Evolutionary conservation across 805 yeast species (phyloP).

Genomic region (Candida odintsovae): DNA sequence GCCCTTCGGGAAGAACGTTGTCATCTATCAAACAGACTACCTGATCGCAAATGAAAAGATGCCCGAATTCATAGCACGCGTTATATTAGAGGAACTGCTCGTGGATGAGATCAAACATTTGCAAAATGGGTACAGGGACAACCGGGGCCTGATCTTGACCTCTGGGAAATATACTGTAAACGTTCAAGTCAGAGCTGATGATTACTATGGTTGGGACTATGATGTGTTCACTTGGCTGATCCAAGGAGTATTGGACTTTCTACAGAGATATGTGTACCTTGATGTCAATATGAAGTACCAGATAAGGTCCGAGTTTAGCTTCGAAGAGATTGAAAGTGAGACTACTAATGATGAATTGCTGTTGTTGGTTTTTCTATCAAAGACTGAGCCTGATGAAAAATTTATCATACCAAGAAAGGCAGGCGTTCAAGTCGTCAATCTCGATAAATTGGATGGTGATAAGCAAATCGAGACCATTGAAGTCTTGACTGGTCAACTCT

Average conservation of each 20-base stretch:
- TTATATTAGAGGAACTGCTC: constrained; percentile 6
- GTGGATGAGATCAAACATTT: constrained; percentile 3
- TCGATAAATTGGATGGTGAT: constrained; percentile 1
- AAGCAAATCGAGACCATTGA: constrained; percentile 12
- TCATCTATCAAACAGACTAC: constrained; percentile 11
- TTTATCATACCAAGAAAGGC: constrained; percentile 1
- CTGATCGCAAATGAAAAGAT: constrained; percentile 11
- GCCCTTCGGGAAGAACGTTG: constrained; percentile 6
- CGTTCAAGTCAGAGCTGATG: constrained; percentile 1
- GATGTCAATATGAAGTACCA: constrained; percentile 1
- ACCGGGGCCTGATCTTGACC: neutral
- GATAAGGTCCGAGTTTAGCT: neutral
- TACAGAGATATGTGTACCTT: constrained; percentile 2
- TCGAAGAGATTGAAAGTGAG: neutral
- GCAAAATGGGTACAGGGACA: neutral
- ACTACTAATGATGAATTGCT: constrained; percentile 3
- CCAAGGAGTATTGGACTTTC: constrained; percentile 6
- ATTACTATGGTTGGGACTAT: constrained; percentile 11
- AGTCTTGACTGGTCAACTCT: constrained; percentile 6
- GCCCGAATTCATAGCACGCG: constrained; percentile 7
- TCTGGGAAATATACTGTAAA: neutral
- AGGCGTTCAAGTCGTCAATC: neutral
- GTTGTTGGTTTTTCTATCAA: constrained; percentile 1
- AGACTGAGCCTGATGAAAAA: constrained; percentile 1
- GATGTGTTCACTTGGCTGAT: constrained; percentile 6